These are phyloP conservation scores for Cylindrodendrum hubeiense DNA, from an alignment of 2,329 filamentous ascomycete species.

Conservation along the genomic window DNA sequence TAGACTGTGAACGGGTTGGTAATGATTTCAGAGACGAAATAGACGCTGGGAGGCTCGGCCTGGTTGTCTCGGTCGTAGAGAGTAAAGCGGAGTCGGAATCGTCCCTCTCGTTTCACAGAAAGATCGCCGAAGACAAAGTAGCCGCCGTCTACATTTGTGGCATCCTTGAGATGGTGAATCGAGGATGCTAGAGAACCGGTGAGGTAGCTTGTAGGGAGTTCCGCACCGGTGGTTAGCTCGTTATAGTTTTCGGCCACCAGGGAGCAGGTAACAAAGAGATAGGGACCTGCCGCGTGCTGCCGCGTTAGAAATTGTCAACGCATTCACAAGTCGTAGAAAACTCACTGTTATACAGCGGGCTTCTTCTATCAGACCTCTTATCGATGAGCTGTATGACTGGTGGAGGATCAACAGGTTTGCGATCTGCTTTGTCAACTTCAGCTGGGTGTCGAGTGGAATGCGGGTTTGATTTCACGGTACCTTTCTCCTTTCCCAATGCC, in stretches of 20 bases:
- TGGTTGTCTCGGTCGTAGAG: constrained; percentile 66
- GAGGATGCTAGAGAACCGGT: constrained; percentile 84
- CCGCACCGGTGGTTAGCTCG: constrained; percentile 49
- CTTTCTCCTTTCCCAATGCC: constrained; percentile 22
- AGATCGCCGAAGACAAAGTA: constrained; percentile 95
- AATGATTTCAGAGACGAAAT: constrained; percentile 49
- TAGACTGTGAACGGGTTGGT: constrained; percentile 76
- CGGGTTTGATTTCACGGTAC: constrained; percentile 17
- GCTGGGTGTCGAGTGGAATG: neutral
- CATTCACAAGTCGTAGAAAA: neutral
- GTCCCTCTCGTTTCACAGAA: constrained; percentile 80
- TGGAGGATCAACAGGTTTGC: constrained; percentile 90
- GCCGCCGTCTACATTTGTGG: constrained; percentile 80
- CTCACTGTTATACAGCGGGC: constrained; percentile 42
- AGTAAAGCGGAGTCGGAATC: constrained; percentile 80
- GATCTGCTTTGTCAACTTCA: constrained; percentile 62
- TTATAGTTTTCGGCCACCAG: constrained; percentile 57
- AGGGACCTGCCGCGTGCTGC: constrained; percentile 55
- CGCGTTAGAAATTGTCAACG: constrained; percentile 1
- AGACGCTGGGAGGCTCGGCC: constrained; percentile 34
- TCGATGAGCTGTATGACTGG: constrained; percentile 79
- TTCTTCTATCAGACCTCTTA: constrained; percentile 34
- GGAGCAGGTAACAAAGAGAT: constrained; percentile 62
- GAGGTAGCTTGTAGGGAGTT: constrained; percentile 62
- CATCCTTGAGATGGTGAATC: constrained; percentile 84